Evolutionary conservation across 208 protist species (phyloP).

Genomic region (Trypanosoma avium): DNA sequence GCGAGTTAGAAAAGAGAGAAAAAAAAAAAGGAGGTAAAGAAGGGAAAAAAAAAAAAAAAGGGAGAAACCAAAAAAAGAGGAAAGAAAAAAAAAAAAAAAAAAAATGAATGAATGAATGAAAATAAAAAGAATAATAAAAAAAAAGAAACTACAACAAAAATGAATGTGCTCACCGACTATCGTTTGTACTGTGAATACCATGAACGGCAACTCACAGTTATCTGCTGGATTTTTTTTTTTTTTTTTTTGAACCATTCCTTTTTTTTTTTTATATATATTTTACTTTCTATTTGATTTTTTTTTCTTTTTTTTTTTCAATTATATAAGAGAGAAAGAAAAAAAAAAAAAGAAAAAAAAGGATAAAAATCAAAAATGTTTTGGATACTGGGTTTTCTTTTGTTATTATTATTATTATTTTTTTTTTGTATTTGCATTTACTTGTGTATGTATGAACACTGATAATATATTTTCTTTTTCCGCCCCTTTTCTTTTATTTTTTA

Average conservation of each 20-base stretch:
- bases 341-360: conserved; percentile 13
- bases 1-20: background rate
- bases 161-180: conserved; percentile 7
- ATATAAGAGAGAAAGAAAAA: background rate
- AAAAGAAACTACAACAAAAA: too few relatives aligned
- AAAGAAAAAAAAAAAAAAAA: conserved; percentile 1
- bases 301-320: conserved; percentile 15
- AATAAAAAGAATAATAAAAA: too few relatives aligned
- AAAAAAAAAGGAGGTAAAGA: background rate
- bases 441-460: conserved; percentile 3
- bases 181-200: conserved; percentile 5
- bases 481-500: too few relatives aligned
- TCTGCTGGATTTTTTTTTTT: background rate
- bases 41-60: background rate
- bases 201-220: conserved; percentile 13
- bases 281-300: background rate
- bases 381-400: background rate
- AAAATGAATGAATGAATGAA: background rate
- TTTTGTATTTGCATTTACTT: conserved; percentile 18
- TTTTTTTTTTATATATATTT: conserved; percentile 23
- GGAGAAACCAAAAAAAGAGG: background rate
- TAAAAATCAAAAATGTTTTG: background rate
- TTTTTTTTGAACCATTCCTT: background rate
- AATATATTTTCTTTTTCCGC: too few relatives aligned
- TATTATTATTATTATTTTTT: conserved; percentile 10